Base-by-base conservation (phyloP, 108 stramenopile species). In the Discostella stelligeroides region DNA sequence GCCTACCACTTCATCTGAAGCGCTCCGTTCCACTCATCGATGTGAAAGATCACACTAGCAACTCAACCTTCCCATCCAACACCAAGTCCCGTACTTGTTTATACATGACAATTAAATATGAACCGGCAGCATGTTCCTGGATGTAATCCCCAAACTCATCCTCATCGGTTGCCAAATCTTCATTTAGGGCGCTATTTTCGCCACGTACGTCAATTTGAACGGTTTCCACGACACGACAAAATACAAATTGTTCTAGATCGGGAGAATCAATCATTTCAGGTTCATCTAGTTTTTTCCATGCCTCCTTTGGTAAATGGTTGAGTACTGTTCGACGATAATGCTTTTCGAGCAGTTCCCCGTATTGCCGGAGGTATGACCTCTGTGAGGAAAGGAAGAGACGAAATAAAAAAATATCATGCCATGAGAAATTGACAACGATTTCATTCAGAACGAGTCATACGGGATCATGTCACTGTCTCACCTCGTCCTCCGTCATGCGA, bases 211-310 rank as follows among this genome's bases (percentile, higher is more conserved):
- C 81, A 57, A 84, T 82, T 55, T 75, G 66, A 49, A 84, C 77
- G 9, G 70, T 72, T 59, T 85, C 82, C 10, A 81, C 24, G 18
- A 81, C 75, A 37, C 80, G 70, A 55, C 85, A 85, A 61, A 89
- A 89, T 24, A 85, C 85, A 62, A 86, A 89, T 30, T 74, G 66
- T n/a, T 89, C 86, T 24, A 79, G 64, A 40, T 87, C 81, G 2
- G 88, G 88, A 13, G 71, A 41, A 53, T 81, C 80, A 62, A 81
- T 87, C 90, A 91, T 91, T 66, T 89, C 73, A 9, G 84, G 79
- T 59, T 87, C 86, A 58, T 91, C 87, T 10, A 91, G 69, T 60
- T 73, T 77, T 61, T 84, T 81, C 86, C 86, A 91, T 30, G 84
- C 86, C 47, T 84, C 81, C 57, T 79, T 79, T 34, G 84, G 86